Evolutionary conservation across 768 basidiomycete genomes (phyloP).

Genomic region (Lactifluus rugatus): DNA sequence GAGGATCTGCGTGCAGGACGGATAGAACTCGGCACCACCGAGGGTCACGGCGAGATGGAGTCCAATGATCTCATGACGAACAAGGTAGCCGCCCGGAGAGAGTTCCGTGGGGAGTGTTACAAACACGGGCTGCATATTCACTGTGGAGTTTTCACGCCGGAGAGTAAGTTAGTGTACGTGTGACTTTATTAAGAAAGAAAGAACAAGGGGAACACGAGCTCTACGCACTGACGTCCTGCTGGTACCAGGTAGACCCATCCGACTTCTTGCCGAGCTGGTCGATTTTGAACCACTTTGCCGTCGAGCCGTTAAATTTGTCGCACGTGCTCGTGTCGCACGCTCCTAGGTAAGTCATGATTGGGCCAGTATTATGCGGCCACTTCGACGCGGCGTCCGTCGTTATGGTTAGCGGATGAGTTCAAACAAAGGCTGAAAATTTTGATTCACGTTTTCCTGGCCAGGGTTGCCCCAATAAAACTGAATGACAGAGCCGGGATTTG

Average conservation of each 20-base stretch:
- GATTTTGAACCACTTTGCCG: slow-evolving; percentile 67
- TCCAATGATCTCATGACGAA: slow-evolving; percentile 75
- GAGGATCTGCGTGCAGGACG: slow-evolving; percentile 49
- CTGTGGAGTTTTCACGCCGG: slow-evolving; percentile 3
- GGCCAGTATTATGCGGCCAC: slow-evolving; percentile 56
- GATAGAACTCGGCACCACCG: slow-evolving; percentile 76
- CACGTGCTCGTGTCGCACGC: slow-evolving; percentile 46
- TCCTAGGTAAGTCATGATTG: slow-evolving; percentile 68
- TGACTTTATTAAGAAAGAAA: neutral
- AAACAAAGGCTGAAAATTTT: neutral
- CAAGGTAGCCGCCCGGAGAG: slow-evolving; percentile 59
- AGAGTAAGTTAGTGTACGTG: neutral
- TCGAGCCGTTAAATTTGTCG: slow-evolving; percentile 47
- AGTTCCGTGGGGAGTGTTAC: slow-evolving; percentile 35
- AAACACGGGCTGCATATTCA: slow-evolving; percentile 21
- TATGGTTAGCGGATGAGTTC: neutral
- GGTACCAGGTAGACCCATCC: slow-evolving; percentile 25
- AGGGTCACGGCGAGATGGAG: slow-evolving; percentile 49
- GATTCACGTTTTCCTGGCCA: slow-evolving; percentile 25
- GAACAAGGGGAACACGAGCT: neutral
- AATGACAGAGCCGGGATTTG: slow-evolving; percentile 47
- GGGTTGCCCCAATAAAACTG: slow-evolving; percentile 45
- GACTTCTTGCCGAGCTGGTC: slow-evolving; percentile 24
- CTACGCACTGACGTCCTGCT: slow-evolving; percentile 25
- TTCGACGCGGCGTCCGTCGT: slow-evolving; percentile 8